Conservation (phyloP, 768 basidiomycete species). For the Trametes coccinea region DNA sequence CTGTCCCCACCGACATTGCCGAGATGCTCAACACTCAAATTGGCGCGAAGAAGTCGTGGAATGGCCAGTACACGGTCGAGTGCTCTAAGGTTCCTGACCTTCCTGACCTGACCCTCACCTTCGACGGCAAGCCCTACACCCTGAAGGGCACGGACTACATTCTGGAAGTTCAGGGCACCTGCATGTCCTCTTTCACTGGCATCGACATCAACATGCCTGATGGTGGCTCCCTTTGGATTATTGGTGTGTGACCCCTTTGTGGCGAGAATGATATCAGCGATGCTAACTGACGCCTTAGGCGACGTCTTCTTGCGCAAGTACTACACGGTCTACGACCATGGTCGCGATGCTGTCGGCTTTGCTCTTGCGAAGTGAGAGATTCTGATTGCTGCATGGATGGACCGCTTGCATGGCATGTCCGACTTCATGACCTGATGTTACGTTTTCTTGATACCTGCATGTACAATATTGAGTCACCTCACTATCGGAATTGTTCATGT, state of each 20-base stretch:
- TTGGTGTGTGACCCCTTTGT: slow-evolving; percentile 54
- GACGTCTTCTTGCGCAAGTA: slow-evolving; percentile 92
- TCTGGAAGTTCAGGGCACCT: slow-evolving; percentile 86
- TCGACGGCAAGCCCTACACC: slow-evolving; percentile 77
- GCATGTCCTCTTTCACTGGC: slow-evolving; percentile 91
- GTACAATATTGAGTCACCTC: slow-evolving; percentile 8
- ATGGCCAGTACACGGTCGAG: slow-evolving; percentile 91
- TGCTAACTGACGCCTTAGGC: slow-evolving; percentile 40
- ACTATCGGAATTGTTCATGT: background rate
- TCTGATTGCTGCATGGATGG: background rate
- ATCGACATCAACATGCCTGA: slow-evolving; percentile 82
- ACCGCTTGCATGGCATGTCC: background rate
- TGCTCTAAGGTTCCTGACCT: slow-evolving; percentile 83
- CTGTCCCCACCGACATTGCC: slow-evolving; percentile 89
- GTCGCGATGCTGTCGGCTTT: slow-evolving; percentile 80
- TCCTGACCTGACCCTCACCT: slow-evolving; percentile 82
- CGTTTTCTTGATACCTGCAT: slow-evolving; percentile 19
- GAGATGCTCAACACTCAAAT: slow-evolving; percentile 98
- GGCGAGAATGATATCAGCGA: no score
- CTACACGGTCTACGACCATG: slow-evolving; percentile 88
- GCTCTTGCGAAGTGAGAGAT: slow-evolving; percentile 46
- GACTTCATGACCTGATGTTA: background rate
- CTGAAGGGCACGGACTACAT: slow-evolving; percentile 87
- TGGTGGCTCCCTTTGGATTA: slow-evolving; percentile 81
- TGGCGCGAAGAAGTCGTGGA: slow-evolving; percentile 93